Evolutionary conservation across 768 basidiomycete species (phyloP), one percentile per base, ranked within the genome.

Genomic region (Clitopilus hobsonii): DNA sequence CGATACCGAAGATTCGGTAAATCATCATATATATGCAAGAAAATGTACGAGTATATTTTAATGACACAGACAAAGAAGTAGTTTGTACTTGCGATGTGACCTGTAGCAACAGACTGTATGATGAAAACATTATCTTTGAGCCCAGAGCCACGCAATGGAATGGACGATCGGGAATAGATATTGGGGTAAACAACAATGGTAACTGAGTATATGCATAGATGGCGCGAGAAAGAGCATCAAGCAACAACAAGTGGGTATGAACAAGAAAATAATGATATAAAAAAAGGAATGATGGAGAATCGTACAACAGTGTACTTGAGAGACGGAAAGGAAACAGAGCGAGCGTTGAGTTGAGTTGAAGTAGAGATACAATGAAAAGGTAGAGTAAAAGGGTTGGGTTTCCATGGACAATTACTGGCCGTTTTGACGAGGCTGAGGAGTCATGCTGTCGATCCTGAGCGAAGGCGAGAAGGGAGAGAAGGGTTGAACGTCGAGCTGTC

Each of bases 401-500:
- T 32, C 7, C 7, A 6, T 18, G 3, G 22, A 20, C 16, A 6
- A 3, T 45, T 45, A 45, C 41, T 23, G 16, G 18, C 41, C 41
- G 18, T 45, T 23, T 20, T 45, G 41, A 45, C 41, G 41, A 45
- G 41, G 49, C 6, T 11, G 25, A 48, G 47, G 47, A 20, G 47
- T 22, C 20, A 38, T 13, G 0, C 61, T 56, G 13, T 60, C 56
- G 24, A 58, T 51, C 11, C 65, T 27, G 24, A 51, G 25, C 26
- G 6, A 18, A 20, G 41, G 14, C 41, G 55, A 28, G 23, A 36
- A 36, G 63, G 58, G 16, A 55, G 51, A 10, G 64, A 58, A 45
- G 59, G 63, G 10, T 49, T 38, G 18, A 58, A 58, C 13, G 5
- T 18, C 16, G 14, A 45, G 41, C n/a, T 11, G 41, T 18, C 18